Evolutionary conservation across 2,329 filamentous ascomycete species (phyloP), one percentile per base, ranked within the genome.

Genomic region (Pseudocercospora macadamiae): DNA sequence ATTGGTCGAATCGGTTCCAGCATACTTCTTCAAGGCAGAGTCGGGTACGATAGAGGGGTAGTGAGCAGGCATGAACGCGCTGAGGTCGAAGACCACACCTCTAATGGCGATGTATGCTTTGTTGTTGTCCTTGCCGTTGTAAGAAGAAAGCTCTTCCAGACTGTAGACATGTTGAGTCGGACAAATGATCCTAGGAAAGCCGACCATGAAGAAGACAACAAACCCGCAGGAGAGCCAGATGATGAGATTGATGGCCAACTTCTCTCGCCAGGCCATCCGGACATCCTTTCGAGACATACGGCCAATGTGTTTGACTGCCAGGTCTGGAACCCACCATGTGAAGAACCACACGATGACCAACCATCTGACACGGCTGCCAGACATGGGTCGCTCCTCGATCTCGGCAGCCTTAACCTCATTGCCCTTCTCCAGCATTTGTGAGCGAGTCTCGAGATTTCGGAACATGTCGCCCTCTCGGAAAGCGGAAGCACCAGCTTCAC

Each of bases 401-500:
- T 97, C 93, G 60, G 90, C 86, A 77, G 97, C 85, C 14, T 90
- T 87, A 75, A 93, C 91, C 66, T 96, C 91, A 65, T 96, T 96
- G 61, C 91, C 91, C 66, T 96, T 93, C 76, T 97, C 93, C 0
- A 93, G 91, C 85, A 99, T 91, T 72, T 96, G 90, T 73, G 96
- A 90, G 63, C 91, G 86, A 5, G 93, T 97, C 67, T 97, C 93
- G 6, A 97, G 82, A 69, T 97, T 96, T 71, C 92, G 91, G 82
- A 99, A 99, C 93, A 99, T 96, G 73, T 99, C 95, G 6, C 95
- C 93, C 54, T 85, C 90, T 48, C 93, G 90, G 72, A 96, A 89
- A 4, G 91, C 92, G n/a, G 93, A 97, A 1, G 84, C 89, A 3
- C 93, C 93, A 6, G 93, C 93, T 52, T 99, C 95, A 26, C 95